Evolutionary conservation across 352 stramenopile genomes (phyloP).

Genomic region (Phytophthora foliorum): DNA sequence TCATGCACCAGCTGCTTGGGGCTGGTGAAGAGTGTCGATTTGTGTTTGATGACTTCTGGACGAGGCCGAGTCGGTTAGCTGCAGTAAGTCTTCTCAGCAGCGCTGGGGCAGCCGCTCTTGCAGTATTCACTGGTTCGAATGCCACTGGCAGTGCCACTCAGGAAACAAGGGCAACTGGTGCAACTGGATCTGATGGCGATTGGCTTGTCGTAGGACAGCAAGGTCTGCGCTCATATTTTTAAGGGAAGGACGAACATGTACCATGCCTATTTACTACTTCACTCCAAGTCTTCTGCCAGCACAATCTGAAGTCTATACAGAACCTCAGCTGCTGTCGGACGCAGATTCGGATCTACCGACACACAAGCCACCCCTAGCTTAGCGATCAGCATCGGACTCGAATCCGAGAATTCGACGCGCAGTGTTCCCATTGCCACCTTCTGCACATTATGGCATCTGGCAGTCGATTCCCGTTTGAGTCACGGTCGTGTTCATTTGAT

Average conservation of each 20-base stretch:
- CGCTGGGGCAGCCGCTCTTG: constrained; percentile 25
- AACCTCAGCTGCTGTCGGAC: constrained; percentile 23
- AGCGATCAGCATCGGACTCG: constrained; percentile 14
- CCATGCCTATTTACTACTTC: constrained; percentile 18
- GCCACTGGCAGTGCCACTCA: neutral
- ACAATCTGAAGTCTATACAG: constrained; percentile 24
- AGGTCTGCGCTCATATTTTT: constrained; percentile 25
- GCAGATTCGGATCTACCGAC: constrained; percentile 7
- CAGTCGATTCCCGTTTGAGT: neutral
- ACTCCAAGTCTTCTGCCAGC: neutral
- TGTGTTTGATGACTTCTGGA: constrained; percentile 75
- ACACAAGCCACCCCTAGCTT: constrained; percentile 23
- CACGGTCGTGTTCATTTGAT: neutral
- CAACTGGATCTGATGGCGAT: neutral
- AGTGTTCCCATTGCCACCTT: constrained; percentile 19
- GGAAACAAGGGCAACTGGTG: neutral
- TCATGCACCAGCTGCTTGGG: constrained; percentile 69
- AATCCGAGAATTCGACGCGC: constrained; percentile 18
- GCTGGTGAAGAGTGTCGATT: constrained; percentile 66
- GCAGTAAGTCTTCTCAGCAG: constrained; percentile 30
- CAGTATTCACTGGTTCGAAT: constrained; percentile 21
- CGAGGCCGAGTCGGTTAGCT: constrained; percentile 33
- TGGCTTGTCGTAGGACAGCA: constrained; percentile 14
- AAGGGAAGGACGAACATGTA: neutral
- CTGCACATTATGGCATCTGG: constrained; percentile 12